Conservation (phyloP, 306 rosid species). For the Mucuna pruriens region DNA sequence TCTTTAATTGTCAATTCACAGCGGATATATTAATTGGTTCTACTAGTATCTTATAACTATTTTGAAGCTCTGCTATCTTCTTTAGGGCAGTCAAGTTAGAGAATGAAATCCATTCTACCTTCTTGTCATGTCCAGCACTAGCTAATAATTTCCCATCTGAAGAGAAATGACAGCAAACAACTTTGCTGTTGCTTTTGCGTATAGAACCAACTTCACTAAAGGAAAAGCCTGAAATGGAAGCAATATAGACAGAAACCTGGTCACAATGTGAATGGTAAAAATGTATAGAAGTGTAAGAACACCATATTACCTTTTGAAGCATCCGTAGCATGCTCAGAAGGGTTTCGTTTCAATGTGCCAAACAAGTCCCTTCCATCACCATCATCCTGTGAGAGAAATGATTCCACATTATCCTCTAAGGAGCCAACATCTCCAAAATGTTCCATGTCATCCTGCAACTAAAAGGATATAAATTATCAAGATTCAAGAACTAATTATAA, state of each 20-base stretch:
- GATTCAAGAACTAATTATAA: not conserved
- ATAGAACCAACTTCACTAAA: slow-evolving; percentile 81
- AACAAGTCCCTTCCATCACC: slow-evolving; percentile 94
- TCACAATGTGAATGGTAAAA: slow-evolving; percentile 34
- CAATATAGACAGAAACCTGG: slow-evolving; percentile 35
- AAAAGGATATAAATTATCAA: slow-evolving; percentile 35
- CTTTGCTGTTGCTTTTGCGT: slow-evolving; percentile 83
- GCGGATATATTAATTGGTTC: slow-evolving; percentile 14
- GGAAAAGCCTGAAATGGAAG: slow-evolving; percentile 67
- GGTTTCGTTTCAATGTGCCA: slow-evolving; percentile 74
- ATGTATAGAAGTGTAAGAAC: slow-evolving; percentile 38
- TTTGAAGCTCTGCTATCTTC: slow-evolving; percentile 19
- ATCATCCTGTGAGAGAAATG: slow-evolving; percentile 87
- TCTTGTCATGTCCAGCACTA: slow-evolving; percentile 98
- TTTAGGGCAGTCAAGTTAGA: slow-evolving; percentile 14
- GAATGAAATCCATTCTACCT: slow-evolving; percentile 62
- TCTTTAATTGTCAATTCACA: slow-evolving; percentile 25
- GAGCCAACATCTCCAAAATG: slow-evolving; percentile 94
- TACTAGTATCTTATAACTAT: slow-evolving; percentile 5
- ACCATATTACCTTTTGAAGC: slow-evolving; percentile 72
- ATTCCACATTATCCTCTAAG: slow-evolving; percentile 90
- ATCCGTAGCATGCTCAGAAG: slow-evolving; percentile 83
- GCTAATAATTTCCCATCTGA: slow-evolving; percentile 96
- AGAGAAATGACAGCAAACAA: slow-evolving; percentile 94
- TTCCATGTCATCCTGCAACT: slow-evolving; percentile 85